Evolutionary conservation across 1,284 basidiomycete species (phyloP).

Genomic region (Xerocomus nothofagi): DNA sequence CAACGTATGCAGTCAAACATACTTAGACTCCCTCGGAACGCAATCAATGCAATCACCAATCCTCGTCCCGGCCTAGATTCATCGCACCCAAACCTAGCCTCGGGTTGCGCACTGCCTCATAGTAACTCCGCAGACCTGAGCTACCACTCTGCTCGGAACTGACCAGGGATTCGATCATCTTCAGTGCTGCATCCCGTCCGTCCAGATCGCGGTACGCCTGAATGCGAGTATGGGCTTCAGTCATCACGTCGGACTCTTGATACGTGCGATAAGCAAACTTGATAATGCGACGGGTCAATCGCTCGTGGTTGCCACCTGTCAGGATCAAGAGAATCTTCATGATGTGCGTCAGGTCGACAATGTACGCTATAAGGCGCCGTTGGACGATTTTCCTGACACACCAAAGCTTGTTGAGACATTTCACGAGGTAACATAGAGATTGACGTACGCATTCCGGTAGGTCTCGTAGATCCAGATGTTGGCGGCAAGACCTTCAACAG

Average conservation of each 20-base stretch:
- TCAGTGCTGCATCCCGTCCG: not conserved
- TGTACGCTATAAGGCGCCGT: too few species aligned
- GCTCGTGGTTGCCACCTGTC: not conserved
- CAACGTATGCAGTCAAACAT: too few species aligned
- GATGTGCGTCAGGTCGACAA: too few species aligned
- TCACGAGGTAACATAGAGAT: not conserved
- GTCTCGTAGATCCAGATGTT: not conserved
- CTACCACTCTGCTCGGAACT: not conserved
- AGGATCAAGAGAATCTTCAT: too few species aligned
- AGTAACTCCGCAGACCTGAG: not conserved
- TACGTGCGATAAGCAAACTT: not conserved
- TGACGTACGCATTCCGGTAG: slow-evolving; percentile 1
- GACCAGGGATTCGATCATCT: not conserved
- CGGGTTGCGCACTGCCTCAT: not conserved
- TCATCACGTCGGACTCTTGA: not conserved
- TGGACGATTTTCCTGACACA: too few species aligned
- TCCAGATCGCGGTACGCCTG: not conserved
- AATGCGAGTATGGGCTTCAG: not conserved
- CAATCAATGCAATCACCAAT: not conserved
- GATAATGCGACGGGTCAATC: not conserved
- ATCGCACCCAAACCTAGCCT: not conserved
- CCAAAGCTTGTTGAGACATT: not conserved
- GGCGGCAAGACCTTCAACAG: not conserved
- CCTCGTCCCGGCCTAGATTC: not conserved
- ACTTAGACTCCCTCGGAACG: too few species aligned